Base-by-base conservation (phyloP, 2,329 filamentous ascomycete genomes). In the Diaporthe sp. region DNA sequence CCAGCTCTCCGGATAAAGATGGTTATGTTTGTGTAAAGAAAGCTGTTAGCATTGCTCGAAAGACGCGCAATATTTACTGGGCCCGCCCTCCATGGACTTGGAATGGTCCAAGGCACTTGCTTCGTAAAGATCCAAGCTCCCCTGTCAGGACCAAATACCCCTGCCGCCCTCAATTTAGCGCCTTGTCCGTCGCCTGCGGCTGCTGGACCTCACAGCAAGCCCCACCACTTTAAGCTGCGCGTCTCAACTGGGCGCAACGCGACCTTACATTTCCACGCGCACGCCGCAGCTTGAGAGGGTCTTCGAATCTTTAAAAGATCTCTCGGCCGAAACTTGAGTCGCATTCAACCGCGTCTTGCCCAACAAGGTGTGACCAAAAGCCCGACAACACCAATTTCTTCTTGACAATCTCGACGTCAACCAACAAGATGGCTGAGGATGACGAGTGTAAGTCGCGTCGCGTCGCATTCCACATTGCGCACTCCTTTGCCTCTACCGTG, bases 221-320 rank as follows among this genome's bases (percentile, higher is more conserved):
- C 25, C 60, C 75, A 68, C 75, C 75, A 76, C 71, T 58, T 34
- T 74, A 60, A 67, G 58, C 58, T 68, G 46, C 75, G 75, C 75
- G 75, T 76, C 75, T 42, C 55, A 51, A 28, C 46, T 44, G 31
- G 68, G 46, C 62, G 74, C 74, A 67, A 74, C 60, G 53, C 72
- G 72, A 70, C 74, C 72, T 55, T 12, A 67, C 71, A 62, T 58
- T 72, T 71, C 34, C 51, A 55, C 62, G 49, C 37, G 42, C 62
- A 70, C 19, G n/a, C 31, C 31, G 34, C 19, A 70, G 31, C 65
- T 39, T 22, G 1, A 37, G 34, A 25, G 17, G n/a, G 39, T 10
- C 31, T 22, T 65, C 37, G 31, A 19, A 42, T 42, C 46, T 25
- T 17, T 19, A 19, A 42, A 15, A 39, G 22, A 39, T n/a, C 44